A percentile compares a stretch with the other conserved stretches of the same genome.
Evolutionary conservation across 805 yeast genomes (phyloP).

Genomic region (Suhomyces sp.): DNA sequence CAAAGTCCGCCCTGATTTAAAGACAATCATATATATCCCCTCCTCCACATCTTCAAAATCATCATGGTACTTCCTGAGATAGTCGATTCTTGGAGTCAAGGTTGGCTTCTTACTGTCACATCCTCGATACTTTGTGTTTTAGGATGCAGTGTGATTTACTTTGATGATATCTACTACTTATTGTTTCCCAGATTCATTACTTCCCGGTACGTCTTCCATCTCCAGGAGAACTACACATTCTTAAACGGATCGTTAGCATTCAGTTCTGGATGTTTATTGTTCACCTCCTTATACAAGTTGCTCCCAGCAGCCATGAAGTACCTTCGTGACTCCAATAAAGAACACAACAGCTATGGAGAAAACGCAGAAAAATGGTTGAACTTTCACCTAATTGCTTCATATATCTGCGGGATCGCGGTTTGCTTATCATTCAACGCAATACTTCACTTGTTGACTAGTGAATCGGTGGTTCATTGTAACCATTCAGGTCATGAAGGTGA

Average conservation of each 20-base stretch:
- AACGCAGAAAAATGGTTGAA: conserved; percentile 22
- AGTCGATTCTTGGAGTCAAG: conserved; percentile 35
- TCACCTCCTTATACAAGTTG: conserved; percentile 74
- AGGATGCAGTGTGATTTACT: conserved; percentile 68
- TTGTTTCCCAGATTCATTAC: conserved; percentile 43
- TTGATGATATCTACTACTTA: conserved; percentile 52
- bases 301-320: conserved; percentile 66
- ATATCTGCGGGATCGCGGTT: conserved; percentile 57
- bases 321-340: conserved; percentile 27
- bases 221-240: conserved; percentile 60
- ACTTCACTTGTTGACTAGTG: conserved; percentile 74
- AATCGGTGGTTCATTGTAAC: conserved; percentile 82
- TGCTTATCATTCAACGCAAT: conserved; percentile 62
- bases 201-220: conserved; percentile 44
- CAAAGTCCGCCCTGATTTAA: no score
- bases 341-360: conserved; percentile 5
- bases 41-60: no score
- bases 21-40: no score
- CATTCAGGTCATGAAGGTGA: conserved; percentile 49
- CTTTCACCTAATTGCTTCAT: conserved; percentile 43
- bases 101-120: conserved; percentile 64
- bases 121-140: conserved; percentile 69
- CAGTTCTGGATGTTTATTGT: conserved; percentile 77
- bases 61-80: conserved; percentile 4
- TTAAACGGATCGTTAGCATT: conserved; percentile 73